Conservation (phyloP, 257 asterid genomes). For the Paulownia fortunei region DNA sequence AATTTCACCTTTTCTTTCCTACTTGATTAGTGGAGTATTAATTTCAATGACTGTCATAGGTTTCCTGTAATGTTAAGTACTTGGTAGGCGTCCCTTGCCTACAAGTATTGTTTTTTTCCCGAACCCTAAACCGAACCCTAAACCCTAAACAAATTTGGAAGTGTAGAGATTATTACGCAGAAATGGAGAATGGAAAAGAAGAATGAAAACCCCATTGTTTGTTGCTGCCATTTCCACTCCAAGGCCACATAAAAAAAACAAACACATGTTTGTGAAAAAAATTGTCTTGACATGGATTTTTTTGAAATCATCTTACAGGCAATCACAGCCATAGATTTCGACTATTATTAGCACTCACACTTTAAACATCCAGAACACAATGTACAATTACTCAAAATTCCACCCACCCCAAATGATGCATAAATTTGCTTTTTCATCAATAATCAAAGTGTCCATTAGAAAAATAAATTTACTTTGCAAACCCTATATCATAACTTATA, state of each 20-base stretch:
- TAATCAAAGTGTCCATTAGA: too few species aligned
- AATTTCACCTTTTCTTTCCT: neutral
- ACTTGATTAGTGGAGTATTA: neutral
- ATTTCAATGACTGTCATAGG: too few species aligned
- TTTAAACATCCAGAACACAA: slow-evolving; percentile 1
- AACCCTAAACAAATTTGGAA: too few species aligned
- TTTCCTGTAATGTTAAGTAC: too few species aligned
- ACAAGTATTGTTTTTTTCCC: neutral
- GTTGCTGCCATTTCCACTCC: slow-evolving; percentile 44
- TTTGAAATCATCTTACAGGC: too few species aligned
- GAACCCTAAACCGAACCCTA: neutral
- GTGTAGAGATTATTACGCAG: neutral
- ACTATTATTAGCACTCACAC: neutral
- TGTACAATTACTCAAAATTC: slow-evolving; percentile 1
- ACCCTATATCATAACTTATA: too few species aligned
- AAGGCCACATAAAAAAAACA: slow-evolving; percentile 64
- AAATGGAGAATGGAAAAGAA: slow-evolving; percentile 27
- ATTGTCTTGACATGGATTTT: too few species aligned
- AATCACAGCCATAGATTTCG: too few species aligned
- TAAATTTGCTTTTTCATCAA: slow-evolving; percentile 8
- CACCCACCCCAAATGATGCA: neutral
- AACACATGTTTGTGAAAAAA: too few species aligned
- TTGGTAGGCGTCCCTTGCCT: neutral
- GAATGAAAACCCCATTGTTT: slow-evolving; percentile 35
- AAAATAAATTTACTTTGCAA: too few species aligned